Evolutionary conservation across 2,329 filamentous ascomycete genomes (phyloP).

Genomic region (Alternaria rosae): DNA sequence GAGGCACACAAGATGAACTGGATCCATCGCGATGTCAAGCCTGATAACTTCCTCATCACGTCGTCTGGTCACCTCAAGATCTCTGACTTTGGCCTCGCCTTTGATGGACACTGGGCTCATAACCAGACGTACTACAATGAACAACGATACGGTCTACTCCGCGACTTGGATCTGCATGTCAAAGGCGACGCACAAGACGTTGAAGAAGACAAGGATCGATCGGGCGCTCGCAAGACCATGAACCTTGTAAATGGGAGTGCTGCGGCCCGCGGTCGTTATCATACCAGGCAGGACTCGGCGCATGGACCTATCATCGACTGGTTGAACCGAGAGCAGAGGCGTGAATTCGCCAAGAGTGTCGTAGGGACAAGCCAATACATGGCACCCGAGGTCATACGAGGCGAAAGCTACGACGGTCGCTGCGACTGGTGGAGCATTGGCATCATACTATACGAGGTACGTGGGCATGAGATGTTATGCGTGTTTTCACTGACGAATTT

Average conservation of each 20-base stretch:
- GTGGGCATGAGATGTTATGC: conserved; percentile 4
- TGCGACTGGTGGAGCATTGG: conserved; percentile 98
- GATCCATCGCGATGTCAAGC: conserved; percentile 96
- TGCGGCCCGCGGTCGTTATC: conserved; percentile 23
- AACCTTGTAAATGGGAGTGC: conserved; percentile 47
- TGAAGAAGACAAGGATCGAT: conserved; percentile 55
- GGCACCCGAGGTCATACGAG: conserved; percentile 90
- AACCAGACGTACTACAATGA: conserved; percentile 86
- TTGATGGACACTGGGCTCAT: conserved; percentile 94
- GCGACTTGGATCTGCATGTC: conserved; percentile 76
- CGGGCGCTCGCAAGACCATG: conserved; percentile 62
- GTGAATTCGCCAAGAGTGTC: conserved; percentile 79
- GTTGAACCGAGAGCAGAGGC: conserved; percentile 61
- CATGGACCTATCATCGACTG: conserved; percentile 50
- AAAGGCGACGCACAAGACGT: conserved; percentile 77
- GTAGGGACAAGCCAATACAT: conserved; percentile 98
- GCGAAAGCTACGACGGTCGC: conserved; percentile 84
- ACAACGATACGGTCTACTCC: conserved; percentile 79
- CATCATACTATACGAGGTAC: conserved; percentile 85
- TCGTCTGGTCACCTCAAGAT: conserved; percentile 91
- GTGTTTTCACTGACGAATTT: background rate
- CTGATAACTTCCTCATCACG: conserved; percentile 94
- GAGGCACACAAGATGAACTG: conserved; percentile 87
- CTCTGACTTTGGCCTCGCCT: conserved; percentile 93
- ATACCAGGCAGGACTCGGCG: conserved; percentile 29